Base-by-base conservation (phyloP, 129 eudicot genomes). In the Escallonia herrerae region DNA sequence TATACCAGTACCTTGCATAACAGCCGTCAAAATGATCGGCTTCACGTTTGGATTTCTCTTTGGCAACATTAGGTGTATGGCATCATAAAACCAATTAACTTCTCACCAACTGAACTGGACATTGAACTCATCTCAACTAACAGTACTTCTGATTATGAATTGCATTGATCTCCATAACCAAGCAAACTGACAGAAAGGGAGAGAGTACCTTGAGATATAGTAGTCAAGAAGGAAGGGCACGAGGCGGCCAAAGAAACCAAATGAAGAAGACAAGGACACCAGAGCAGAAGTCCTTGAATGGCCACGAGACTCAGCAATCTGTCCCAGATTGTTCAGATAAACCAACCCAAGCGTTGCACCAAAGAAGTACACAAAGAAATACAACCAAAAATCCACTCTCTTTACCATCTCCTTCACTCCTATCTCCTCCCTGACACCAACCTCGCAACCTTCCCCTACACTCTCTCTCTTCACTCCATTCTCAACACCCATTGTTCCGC, bases 261-360 rank as follows among this genome's bases (percentile, higher is more conserved):
- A 83, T 2, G 96, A 86, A 50, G 98, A 88, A 72, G 95, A 86
- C 65, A 93, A 69, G 0, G 98, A 87, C 38, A 88, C 98, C 74
- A 93, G 52, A 22, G 95, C 72, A 68, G 89, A 76, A 38, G 90
- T 81, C 52, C 70, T 75, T n/a, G 85, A 76, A 65, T 75, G 76
- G 47, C 98, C 96, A 49, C 98, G 76, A 15, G 98, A 87, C 66
- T 93, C 98, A 0, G 79, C 86, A 54, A 93, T 88, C 68, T 93
- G 98, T 66, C 98, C 98, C 74, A 93, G 72, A 50, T 93, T 93
- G 64, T 93, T 93, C 75, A 88, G 59, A 80, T 79, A 93, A 50
- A 93, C 98, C 79, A 93, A 44, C 3, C 98, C 98, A 52, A 93
- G 71, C 13, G 98, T 88, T 54, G 91, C 95, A 48, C 98, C 98